phyloP scores from a whole-genome alignment of 2,329 filamentous ascomycete genomes.

The Fragosphaeria purpurea region DNA sequence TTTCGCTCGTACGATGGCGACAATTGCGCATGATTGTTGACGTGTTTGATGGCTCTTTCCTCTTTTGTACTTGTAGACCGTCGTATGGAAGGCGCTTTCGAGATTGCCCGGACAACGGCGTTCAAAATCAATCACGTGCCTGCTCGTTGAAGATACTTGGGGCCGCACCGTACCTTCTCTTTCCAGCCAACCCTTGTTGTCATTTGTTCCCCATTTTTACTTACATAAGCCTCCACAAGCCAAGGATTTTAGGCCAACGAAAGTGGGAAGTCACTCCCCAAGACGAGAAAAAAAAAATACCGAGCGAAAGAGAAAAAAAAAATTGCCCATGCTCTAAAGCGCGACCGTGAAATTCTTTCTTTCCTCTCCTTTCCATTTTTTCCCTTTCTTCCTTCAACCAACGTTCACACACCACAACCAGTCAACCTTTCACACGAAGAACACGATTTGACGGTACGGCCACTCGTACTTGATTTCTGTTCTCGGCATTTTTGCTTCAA shows the following conservation, averaged over 20 bases:
- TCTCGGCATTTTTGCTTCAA: conserved; percentile 42
- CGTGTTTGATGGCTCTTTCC: no score
- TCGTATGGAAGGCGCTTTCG: no score
- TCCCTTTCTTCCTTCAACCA: conserved; percentile 22
- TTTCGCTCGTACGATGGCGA: no score
- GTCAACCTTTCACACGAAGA: conserved; percentile 17
- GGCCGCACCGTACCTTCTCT: no score
- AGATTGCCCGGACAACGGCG: no score
- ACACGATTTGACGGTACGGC: conserved; percentile 34
- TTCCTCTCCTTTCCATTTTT: conserved; percentile 6
- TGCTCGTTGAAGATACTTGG: no score
- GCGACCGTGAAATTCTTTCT: conserved; percentile 9
- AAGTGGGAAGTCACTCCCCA: background rate
- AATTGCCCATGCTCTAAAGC: conserved; percentile 6
- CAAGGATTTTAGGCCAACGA: background rate
- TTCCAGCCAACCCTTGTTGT: conserved; percentile 2
- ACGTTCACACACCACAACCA: conserved; percentile 32
- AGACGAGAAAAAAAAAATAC: conserved; percentile 1
- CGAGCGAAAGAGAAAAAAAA: conserved; percentile 7
- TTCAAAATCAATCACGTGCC: no score
- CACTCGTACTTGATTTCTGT: conserved; percentile 48
- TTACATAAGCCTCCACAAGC: conserved; percentile 7
- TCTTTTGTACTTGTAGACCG: no score
- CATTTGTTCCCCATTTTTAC: background rate
- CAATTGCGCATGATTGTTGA: no score